Conservation (phyloP, 768 basidiomycete species). For the Clavulina sp. region DNA sequence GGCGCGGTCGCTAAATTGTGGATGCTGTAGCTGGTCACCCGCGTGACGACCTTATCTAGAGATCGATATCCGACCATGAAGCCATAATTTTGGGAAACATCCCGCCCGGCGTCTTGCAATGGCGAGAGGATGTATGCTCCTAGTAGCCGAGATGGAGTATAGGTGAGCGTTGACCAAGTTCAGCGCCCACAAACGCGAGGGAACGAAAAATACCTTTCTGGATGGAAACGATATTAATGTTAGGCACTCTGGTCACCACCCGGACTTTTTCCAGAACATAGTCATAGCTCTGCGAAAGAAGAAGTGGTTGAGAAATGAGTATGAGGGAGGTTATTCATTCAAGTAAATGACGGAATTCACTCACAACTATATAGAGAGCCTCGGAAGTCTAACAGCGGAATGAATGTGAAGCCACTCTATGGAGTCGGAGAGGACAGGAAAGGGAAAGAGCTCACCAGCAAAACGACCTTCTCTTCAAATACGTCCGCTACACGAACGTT, state of each 20-base stretch:
- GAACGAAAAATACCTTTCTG: constrained; percentile 41
- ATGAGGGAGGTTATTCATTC: neutral
- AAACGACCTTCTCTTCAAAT: constrained; percentile 86
- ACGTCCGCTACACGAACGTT: constrained; percentile 55
- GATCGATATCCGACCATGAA: constrained; percentile 69
- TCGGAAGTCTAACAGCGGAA: constrained; percentile 17
- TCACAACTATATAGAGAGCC: constrained; percentile 65
- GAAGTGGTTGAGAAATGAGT: neutral
- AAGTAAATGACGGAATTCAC: constrained; percentile 15
- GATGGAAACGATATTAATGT: constrained; percentile 59
- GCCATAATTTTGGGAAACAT: constrained; percentile 75
- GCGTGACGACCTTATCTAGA: constrained; percentile 43
- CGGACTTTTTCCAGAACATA: constrained; percentile 87
- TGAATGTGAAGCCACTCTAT: no score
- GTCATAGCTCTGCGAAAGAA: constrained; percentile 57
- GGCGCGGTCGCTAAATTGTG: constrained; percentile 31
- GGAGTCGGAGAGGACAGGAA: no score
- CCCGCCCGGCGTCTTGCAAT: constrained; percentile 79
- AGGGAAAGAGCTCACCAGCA: constrained; percentile 73
- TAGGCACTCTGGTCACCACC: constrained; percentile 73
- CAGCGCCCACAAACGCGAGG: neutral
- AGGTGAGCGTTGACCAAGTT: neutral
- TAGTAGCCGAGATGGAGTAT: constrained; percentile 16
- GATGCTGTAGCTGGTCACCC: constrained; percentile 72
- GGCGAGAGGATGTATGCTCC: constrained; percentile 94